These are phyloP conservation scores for Akanthomyces dipterigenus DNA, from an alignment of 2,329 filamentous ascomycete genomes.

Conservation along the genomic window DNA sequence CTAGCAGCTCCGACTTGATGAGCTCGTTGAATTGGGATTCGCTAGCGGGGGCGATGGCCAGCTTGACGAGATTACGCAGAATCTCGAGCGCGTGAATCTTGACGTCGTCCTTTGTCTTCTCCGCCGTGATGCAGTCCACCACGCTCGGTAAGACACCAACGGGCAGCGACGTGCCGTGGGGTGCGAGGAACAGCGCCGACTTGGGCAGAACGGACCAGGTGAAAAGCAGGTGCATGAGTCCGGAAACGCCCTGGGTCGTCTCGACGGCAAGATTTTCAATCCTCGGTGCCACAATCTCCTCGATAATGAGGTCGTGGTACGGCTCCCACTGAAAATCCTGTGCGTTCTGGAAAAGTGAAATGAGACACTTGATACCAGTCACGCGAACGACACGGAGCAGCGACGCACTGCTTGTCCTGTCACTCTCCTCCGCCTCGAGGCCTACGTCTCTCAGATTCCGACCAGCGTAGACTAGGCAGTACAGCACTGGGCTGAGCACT, in stretches of 20 bases:
- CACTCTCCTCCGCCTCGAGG: slow-evolving; percentile 29
- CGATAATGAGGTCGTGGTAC: slow-evolving; percentile 65
- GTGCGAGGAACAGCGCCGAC: slow-evolving; percentile 59
- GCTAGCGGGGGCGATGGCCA: slow-evolving; percentile 47
- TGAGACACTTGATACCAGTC: slow-evolving; percentile 75
- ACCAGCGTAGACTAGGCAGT: slow-evolving; percentile 69
- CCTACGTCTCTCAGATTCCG: slow-evolving; percentile 44
- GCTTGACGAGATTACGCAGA: slow-evolving; percentile 59
- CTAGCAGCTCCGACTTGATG: slow-evolving; percentile 49
- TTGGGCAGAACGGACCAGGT: slow-evolving; percentile 68
- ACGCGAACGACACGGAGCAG: slow-evolving; percentile 61
- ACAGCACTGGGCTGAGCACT: slow-evolving; percentile 71
- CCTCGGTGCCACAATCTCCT: slow-evolving; percentile 69
- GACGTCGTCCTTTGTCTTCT: slow-evolving; percentile 78
- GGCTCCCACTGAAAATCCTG: slow-evolving; percentile 63
- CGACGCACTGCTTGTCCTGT: slow-evolving; percentile 43
- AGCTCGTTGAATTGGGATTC: slow-evolving; percentile 52
- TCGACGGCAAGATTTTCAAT: slow-evolving; percentile 74
- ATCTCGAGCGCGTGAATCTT: slow-evolving; percentile 76
- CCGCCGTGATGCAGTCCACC: slow-evolving; percentile 62
- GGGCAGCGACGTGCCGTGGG: slow-evolving; percentile 36
- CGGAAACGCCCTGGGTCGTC: slow-evolving; percentile 84
- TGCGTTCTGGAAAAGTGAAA: slow-evolving; percentile 68
- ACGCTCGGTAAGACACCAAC: slow-evolving; percentile 62
- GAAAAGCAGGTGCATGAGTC: slow-evolving; percentile 70